A percentile compares a stretch with the other conserved stretches of the same genome.
These are phyloP conservation scores for Coemansia sp. DNA, from an alignment of 192 early-diverging fungal species.

Conservation along the genomic window DNA sequence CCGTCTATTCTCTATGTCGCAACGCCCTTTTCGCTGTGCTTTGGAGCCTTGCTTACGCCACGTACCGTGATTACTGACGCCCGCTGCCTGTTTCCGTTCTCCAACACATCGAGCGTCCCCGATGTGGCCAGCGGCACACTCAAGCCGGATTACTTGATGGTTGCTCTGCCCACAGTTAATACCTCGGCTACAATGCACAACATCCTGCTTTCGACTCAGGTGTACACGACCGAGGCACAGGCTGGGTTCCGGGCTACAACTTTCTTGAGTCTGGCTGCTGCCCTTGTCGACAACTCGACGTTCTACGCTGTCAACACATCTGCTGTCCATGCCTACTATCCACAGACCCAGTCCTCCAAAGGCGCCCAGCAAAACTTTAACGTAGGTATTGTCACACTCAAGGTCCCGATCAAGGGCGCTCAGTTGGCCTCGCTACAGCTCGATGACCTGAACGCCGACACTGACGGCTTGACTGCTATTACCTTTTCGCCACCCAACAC, in stretches of 20 bases:
- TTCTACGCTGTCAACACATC: conserved; percentile 43
- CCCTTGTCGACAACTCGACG: conserved; percentile 47
- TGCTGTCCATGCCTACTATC: conserved; percentile 48
- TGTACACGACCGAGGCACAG: conserved; percentile 27
- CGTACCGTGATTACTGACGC: conserved; percentile 48
- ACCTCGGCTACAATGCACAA: conserved; percentile 47
- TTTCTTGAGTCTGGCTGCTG: conserved; percentile 43
- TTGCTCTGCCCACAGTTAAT: conserved; percentile 36
- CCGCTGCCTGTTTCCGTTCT: conserved; percentile 53
- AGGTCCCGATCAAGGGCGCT: conserved; percentile 23
- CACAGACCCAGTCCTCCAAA: conserved; percentile 48
- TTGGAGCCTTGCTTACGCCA: conserved; percentile 43
- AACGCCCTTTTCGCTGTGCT: conserved; percentile 44
- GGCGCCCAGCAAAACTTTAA: conserved; percentile 50
- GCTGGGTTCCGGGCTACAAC: conserved; percentile 37
- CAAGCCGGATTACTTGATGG: conserved; percentile 47
- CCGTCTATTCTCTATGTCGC: conserved; percentile 47
- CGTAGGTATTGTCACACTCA: conserved; percentile 45
- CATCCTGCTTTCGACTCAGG: conserved; percentile 48
- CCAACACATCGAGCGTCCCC: conserved; percentile 32
- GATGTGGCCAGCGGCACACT: conserved; percentile 31
- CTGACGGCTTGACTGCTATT: conserved; percentile 25
- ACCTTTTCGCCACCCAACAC: conserved; percentile 29
- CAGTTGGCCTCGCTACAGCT: conserved; percentile 32
- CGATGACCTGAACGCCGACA: conserved; percentile 37